phyloP scores from a whole-genome alignment of 2,329 filamentous ascomycete genomes.

The Zarea fungicola region DNA sequence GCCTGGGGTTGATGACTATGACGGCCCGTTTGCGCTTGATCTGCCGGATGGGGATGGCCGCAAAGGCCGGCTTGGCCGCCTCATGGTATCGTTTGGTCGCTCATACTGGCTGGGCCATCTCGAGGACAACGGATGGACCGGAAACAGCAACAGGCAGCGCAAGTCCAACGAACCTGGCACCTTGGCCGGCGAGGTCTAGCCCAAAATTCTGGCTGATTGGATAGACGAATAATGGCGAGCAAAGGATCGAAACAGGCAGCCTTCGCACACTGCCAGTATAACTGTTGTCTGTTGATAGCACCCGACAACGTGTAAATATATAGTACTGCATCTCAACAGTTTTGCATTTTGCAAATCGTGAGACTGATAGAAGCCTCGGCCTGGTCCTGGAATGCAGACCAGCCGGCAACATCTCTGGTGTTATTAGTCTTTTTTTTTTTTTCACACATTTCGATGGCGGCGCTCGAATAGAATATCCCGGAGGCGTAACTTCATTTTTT shows the following conservation, averaged over 20 bases:
- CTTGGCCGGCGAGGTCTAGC: slow-evolving; percentile 30
- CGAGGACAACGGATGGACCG: slow-evolving; percentile 64
- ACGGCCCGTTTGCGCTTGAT: slow-evolving; percentile 63
- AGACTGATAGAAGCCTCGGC: background rate
- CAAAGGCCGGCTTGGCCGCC: slow-evolving; percentile 70
- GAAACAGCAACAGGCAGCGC: slow-evolving; percentile 46
- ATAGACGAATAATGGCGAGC: background rate
- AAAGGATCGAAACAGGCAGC: background rate
- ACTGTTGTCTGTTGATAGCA: too few species aligned
- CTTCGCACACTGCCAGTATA: background rate
- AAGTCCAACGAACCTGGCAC: slow-evolving; percentile 44
- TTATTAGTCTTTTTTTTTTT: background rate
- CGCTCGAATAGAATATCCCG: background rate
- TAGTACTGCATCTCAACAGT: background rate
- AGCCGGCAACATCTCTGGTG: background rate
- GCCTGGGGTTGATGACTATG: slow-evolving; percentile 40
- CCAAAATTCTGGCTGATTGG: background rate
- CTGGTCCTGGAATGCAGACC: background rate
- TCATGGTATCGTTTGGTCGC: slow-evolving; percentile 68
- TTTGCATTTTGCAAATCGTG: background rate
- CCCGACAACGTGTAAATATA: slow-evolving; percentile 2
- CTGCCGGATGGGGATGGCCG: slow-evolving; percentile 74
- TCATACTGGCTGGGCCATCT: slow-evolving; percentile 76
- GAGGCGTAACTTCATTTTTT: background rate
- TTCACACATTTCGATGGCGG: background rate